These are phyloP conservation scores for Wickerhamomyces queroliae DNA, from an alignment of 805 yeast species.

Conservation along the genomic window DNA sequence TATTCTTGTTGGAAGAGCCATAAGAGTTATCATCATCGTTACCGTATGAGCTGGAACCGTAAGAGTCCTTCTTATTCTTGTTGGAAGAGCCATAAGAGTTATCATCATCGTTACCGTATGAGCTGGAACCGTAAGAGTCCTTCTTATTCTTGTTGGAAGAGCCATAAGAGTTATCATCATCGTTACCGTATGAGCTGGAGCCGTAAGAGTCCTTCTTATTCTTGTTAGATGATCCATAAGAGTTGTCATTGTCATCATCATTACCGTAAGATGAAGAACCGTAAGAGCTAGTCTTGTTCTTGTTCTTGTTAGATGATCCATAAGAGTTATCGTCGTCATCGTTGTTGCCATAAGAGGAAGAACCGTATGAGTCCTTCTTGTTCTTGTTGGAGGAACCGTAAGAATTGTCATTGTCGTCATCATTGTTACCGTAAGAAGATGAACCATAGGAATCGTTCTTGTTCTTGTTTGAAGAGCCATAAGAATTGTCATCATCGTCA, in stretches of 20 bases:
- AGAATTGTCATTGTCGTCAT: constrained; percentile 20
- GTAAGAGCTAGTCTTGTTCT: background rate
- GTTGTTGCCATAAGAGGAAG: constrained; percentile 10
- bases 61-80: constrained; percentile 14
- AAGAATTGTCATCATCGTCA: constrained; percentile 14
- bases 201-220: constrained; percentile 23
- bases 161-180: constrained; percentile 22
- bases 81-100: constrained; percentile 6
- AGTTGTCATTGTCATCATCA: constrained; percentile 10
- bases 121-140: constrained; percentile 2
- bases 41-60: constrained; percentile 14
- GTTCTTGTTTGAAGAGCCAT: constrained; percentile 17
- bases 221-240: constrained; percentile 16
- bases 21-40: constrained; percentile 21
- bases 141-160: constrained; percentile 7
- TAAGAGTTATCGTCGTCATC: constrained; percentile 6
- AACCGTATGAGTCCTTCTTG: constrained; percentile 7
- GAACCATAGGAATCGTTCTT: constrained; percentile 25
- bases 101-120: constrained; percentile 8
- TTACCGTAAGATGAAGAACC: constrained; percentile 10
- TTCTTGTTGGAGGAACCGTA: constrained; percentile 16
- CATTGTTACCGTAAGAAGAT: constrained; percentile 22
- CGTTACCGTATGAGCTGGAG: constrained; percentile 8
- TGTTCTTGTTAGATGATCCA: background rate
- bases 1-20: constrained; percentile 17